These are phyloP conservation scores for Jaminaea rosea DNA, from an alignment of 1,284 basidiomycete species.

Conservation along the genomic window DNA sequence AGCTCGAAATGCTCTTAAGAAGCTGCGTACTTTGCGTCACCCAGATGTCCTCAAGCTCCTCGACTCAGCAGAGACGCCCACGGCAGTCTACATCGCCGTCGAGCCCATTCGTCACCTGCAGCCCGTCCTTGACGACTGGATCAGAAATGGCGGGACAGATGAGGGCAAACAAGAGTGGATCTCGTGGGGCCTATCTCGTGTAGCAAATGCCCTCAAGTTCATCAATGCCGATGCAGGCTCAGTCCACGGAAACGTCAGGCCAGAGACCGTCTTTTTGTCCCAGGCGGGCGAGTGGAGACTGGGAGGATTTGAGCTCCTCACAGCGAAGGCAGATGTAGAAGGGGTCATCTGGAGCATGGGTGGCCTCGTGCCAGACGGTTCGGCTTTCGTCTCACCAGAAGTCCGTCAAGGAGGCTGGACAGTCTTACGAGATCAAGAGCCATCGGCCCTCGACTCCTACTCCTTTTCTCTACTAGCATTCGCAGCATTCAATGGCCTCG, in stretches of 20 bases:
- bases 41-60: constrained; percentile 92
- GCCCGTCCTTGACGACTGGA: constrained; percentile 55
- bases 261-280: constrained; percentile 70
- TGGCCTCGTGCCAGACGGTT: constrained; percentile 37
- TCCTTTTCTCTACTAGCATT: constrained; percentile 30
- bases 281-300: constrained; percentile 88
- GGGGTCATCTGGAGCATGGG: constrained; percentile 57
- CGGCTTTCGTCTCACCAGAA: constrained; percentile 62
- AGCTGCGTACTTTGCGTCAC: constrained; percentile 82
- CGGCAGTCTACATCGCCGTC: constrained; percentile 81
- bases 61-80: constrained; percentile 72
- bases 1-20: constrained; percentile 82
- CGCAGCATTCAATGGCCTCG: constrained; percentile 36
- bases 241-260: constrained; percentile 76
- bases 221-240: constrained; percentile 59
- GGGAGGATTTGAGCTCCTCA: constrained; percentile 85
- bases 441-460: constrained; percentile 29
- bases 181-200: constrained; percentile 81
- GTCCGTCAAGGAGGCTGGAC: constrained; percentile 74
- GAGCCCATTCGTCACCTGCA: constrained; percentile 76
- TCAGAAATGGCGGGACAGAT: constrained; percentile 54
- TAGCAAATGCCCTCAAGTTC: constrained; percentile 82
- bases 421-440: constrained; percentile 19
- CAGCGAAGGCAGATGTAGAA: constrained; percentile 65
- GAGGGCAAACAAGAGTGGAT: constrained; percentile 72